Evolutionary conservation across 2,329 filamentous ascomycete species (phyloP).

Genomic region (Chaetomiaceae sp.): DNA sequence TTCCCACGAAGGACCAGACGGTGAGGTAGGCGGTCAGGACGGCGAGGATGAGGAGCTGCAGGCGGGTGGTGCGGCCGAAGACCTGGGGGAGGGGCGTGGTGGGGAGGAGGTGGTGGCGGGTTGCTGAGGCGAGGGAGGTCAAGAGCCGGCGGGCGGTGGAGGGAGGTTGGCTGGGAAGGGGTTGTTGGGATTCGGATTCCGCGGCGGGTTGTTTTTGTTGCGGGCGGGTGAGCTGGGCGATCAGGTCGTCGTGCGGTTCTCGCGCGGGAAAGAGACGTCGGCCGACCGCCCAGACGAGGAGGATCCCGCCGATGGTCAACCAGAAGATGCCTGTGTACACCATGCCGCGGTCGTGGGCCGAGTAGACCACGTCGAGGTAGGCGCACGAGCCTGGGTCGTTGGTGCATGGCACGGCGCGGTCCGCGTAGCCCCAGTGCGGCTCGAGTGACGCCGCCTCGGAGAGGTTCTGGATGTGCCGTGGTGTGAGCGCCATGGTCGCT

Average conservation of each 20-base stretch:
- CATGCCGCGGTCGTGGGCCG: slow-evolving; percentile 46
- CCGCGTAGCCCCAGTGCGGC: slow-evolving; percentile 46
- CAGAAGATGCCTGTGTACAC: slow-evolving; percentile 49
- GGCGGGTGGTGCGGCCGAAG: slow-evolving; percentile 64
- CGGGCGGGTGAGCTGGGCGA: slow-evolving; percentile 14
- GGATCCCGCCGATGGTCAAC: slow-evolving; percentile 41
- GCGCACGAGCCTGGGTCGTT: slow-evolving; percentile 45
- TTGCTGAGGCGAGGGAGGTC: slow-evolving; percentile 38
- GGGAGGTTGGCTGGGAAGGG: slow-evolving; percentile 1
- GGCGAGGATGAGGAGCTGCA: slow-evolving; percentile 61
- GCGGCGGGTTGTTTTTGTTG: not conserved
- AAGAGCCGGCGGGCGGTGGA: slow-evolving; percentile 29
- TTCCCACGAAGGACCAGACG: slow-evolving; percentile 66
- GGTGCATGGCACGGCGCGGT: slow-evolving; percentile 42
- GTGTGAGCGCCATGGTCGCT: slow-evolving; percentile 12
- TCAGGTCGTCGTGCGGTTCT: slow-evolving; percentile 9
- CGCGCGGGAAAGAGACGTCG: slow-evolving; percentile 24
- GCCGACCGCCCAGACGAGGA: slow-evolving; percentile 41
- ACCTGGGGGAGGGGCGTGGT: slow-evolving; percentile 49
- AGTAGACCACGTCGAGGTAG: slow-evolving; percentile 50
- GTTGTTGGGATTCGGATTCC: not conserved
- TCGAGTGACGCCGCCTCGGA: slow-evolving; percentile 34
- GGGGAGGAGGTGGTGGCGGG: slow-evolving; percentile 54
- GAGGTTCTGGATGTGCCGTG: slow-evolving; percentile 41
- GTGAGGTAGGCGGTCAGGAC: slow-evolving; percentile 58